Percentiles rank a stretch among this genome's conserved stretches.
Evolutionary conservation across 2,329 filamentous ascomycete species (phyloP).

Genomic region (Calonectria hawksworthii): DNA sequence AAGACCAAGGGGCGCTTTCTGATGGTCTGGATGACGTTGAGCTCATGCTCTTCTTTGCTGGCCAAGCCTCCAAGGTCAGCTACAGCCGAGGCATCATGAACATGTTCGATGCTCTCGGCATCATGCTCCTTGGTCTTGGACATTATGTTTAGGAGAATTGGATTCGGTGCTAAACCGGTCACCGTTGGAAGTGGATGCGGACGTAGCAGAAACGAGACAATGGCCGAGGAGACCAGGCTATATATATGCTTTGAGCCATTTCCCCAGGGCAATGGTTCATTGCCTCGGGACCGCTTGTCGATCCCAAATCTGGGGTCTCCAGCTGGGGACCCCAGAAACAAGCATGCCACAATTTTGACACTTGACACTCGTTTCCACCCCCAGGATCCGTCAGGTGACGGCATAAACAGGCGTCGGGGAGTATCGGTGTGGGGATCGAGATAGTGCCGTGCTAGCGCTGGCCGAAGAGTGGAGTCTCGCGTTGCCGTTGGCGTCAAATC

Average conservation of each 20-base stretch:
- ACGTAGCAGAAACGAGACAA: neutral
- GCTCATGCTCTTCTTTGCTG: slow-evolving; percentile 29
- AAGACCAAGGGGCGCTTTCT: slow-evolving; percentile 24
- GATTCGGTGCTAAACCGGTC: neutral
- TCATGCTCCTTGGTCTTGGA: slow-evolving; percentile 27
- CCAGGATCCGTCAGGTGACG: slow-evolving; percentile 9
- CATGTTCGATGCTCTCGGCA: slow-evolving; percentile 20
- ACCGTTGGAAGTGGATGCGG: neutral
- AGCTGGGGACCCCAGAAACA: slow-evolving; percentile 33
- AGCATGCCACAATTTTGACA: slow-evolving; percentile 20
- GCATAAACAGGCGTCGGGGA: slow-evolving; percentile 20
- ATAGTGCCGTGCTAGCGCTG: slow-evolving; percentile 8
- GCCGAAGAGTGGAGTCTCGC: neutral
- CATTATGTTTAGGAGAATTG: neutral
- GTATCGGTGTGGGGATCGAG: slow-evolving; percentile 32
- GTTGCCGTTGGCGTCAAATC: neutral
- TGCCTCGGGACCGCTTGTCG: neutral
- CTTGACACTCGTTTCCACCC: slow-evolving; percentile 6
- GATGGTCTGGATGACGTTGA: slow-evolving; percentile 25
- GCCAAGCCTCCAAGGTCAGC: slow-evolving; percentile 19
- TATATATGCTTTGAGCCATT: slow-evolving; percentile 24
- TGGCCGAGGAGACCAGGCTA: neutral
- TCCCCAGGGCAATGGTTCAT: neutral
- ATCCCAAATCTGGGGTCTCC: slow-evolving; percentile 25
- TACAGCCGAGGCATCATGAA: slow-evolving; percentile 24